These are phyloP conservation scores for Physcomitrellopsis africana DNA, from an alignment of 225 moss, liverwort and hornwort genomes.

Conservation along the genomic window DNA sequence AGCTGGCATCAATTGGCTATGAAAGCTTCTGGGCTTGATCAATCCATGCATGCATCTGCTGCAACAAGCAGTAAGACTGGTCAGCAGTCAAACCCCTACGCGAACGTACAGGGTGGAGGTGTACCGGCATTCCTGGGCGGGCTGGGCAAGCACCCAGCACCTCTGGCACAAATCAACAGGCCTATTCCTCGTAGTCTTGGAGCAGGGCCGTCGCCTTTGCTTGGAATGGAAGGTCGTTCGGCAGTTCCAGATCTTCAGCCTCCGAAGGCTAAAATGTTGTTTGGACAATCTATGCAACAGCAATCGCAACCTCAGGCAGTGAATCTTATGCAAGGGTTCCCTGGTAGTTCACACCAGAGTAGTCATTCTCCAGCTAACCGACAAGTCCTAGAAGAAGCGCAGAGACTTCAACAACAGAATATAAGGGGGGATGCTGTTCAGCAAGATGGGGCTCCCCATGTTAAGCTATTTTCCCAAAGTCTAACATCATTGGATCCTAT, in stretches of 20 bases:
- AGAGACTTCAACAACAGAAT: constrained; percentile 66
- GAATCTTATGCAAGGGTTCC: constrained; percentile 53
- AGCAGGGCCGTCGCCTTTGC: constrained; percentile 64
- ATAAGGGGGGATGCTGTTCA: constrained; percentile 68
- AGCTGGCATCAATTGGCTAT: constrained; percentile 96
- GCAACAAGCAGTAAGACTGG: constrained; percentile 64
- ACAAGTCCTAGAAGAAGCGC: constrained; percentile 60
- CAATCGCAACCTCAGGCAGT: constrained; percentile 48
- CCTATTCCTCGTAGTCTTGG: constrained; percentile 81
- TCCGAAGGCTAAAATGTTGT: constrained; percentile 77
- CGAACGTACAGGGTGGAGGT: constrained; percentile 64
- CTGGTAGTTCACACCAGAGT: constrained; percentile 50
- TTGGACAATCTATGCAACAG: constrained; percentile 82
- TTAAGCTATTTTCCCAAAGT: constrained; percentile 81
- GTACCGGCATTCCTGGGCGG: constrained; percentile 60
- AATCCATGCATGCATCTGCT: constrained; percentile 63
- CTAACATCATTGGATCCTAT: constrained; percentile 68
- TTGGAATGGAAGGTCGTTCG: constrained; percentile 67
- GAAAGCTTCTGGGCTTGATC: constrained; percentile 85
- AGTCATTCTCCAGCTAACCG: constrained; percentile 60
- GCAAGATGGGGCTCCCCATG: constrained; percentile 65
- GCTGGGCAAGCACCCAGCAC: constrained; percentile 56
- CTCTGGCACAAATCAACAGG: constrained; percentile 69
- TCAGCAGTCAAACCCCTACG: constrained; percentile 61
- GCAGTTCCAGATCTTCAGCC: constrained; percentile 73